phyloP scores from a whole-genome alignment of 805 yeast species.

The Saccharomycopsis amapae region DNA sequence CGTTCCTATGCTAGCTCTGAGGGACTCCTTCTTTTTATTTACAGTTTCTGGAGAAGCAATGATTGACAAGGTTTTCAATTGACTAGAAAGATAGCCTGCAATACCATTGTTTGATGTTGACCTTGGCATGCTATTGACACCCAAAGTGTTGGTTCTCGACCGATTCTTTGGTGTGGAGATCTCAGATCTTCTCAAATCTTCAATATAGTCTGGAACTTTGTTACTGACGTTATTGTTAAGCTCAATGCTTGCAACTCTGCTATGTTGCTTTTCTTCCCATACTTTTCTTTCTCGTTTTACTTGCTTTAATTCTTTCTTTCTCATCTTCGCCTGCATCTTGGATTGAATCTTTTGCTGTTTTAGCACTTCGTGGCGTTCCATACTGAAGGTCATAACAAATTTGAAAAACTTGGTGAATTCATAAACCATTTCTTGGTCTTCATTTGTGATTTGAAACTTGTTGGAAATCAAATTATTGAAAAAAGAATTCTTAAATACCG shows the following conservation, averaged over 20 bases:
- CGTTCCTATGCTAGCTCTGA: constrained; percentile 1
- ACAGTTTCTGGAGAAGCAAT: constrained; percentile 15
- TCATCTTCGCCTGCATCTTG: constrained; percentile 14
- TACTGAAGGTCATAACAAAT: constrained; percentile 10
- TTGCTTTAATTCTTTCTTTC: constrained; percentile 7
- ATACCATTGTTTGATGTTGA: constrained; percentile 4
- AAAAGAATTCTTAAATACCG: constrained; percentile 17
- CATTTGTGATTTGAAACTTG: constrained; percentile 16
- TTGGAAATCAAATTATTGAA: constrained; percentile 7
- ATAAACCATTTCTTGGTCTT: constrained; percentile 8
- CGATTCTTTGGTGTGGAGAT: constrained; percentile 12
- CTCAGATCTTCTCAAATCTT: constrained; percentile 4
- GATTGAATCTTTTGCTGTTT: constrained; percentile 15
- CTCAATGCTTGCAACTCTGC: neutral
- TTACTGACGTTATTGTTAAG: neutral
- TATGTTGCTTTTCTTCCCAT: constrained; percentile 12
- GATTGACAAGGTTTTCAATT: constrained; percentile 16
- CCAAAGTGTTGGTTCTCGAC: constrained; percentile 12
- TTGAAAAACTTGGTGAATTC: constrained; percentile 14
- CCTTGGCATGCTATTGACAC: neutral
- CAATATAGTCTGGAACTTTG: constrained; percentile 3
- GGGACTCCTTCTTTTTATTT: constrained; percentile 10
- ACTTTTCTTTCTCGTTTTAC: constrained; percentile 11
- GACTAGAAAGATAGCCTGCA: constrained; percentile 14
- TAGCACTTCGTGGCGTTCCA: constrained; percentile 2